These are phyloP conservation scores for Paramecium tetraurelia DNA, from an alignment of 73 alveolate genomes.

Conservation along the genomic window DNA sequence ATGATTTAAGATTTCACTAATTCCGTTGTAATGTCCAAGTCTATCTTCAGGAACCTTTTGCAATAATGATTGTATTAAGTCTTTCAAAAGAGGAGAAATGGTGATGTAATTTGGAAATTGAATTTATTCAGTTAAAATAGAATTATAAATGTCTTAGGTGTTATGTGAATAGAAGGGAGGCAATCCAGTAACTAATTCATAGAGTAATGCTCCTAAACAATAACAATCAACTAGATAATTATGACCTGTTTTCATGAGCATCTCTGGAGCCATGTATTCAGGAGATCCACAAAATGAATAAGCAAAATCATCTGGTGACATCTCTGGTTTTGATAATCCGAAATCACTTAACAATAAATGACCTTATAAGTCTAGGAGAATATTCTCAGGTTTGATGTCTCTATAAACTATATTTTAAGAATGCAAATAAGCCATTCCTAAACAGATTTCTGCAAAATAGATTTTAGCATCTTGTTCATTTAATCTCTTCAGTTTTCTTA, in stretches of 20 bases:
- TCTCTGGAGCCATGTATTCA: constrained; percentile 76
- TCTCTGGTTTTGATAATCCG: constrained; percentile 67
- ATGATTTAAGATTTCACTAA: constrained; percentile 56
- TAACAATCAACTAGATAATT: constrained; percentile 71
- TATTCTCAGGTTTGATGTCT: constrained; percentile 81
- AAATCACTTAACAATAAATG: constrained; percentile 65
- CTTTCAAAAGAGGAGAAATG: constrained; percentile 63
- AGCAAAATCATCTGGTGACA: constrained; percentile 55
- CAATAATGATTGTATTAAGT: constrained; percentile 72
- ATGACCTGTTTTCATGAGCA: constrained; percentile 70
- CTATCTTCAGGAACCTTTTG: constrained; percentile 83
- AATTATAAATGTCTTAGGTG: constrained; percentile 53
- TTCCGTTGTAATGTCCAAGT: constrained; percentile 73
- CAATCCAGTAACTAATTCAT: constrained; percentile 71
- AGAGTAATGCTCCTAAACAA: constrained; percentile 69
- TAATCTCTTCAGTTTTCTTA: constrained; percentile 70
- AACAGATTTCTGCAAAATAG: constrained; percentile 68
- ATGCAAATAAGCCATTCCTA: constrained; percentile 76
- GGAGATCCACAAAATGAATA: constrained; percentile 74
- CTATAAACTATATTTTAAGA: constrained; percentile 54
- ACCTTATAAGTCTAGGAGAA: constrained; percentile 69
- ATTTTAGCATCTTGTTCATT: constrained; percentile 67
- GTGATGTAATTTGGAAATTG: constrained; percentile 45
- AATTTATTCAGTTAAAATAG: constrained; percentile 55
- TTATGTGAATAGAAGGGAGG: constrained; percentile 70